phyloP scores from a whole-genome alignment of 2,329 filamentous ascomycete genomes.

The Shiraia bambusicola region DNA sequence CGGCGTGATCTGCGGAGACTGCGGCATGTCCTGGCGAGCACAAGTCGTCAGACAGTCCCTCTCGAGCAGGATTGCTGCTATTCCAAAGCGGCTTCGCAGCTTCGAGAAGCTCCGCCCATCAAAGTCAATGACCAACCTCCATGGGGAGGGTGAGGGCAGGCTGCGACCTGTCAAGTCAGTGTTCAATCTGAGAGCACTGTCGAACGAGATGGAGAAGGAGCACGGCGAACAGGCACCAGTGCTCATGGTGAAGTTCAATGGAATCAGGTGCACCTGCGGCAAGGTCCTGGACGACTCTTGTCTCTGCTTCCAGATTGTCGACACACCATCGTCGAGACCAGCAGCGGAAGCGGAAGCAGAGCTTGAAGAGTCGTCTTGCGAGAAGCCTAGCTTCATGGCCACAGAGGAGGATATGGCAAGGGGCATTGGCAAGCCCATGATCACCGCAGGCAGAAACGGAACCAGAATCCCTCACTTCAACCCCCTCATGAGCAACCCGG shows the following conservation, averaged over 20 bases:
- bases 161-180: conserved; percentile 7
- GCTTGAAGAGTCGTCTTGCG: background rate
- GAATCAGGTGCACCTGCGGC: conserved; percentile 25
- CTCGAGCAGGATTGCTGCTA: conserved; percentile 8
- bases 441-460: conserved; percentile 8
- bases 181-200: conserved; percentile 11
- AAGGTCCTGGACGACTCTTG: conserved; percentile 11
- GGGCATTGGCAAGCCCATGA: conserved; percentile 18
- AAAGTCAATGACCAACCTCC: conserved; percentile 14
- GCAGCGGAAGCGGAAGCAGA: background rate
- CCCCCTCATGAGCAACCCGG: conserved; percentile 23
- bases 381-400: conserved; percentile 5
- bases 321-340: conserved; percentile 2
- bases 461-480: conserved; percentile 7
- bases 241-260: conserved; percentile 21
- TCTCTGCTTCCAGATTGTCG: conserved; percentile 27
- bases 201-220: conserved; percentile 12
- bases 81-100: conserved; percentile 16
- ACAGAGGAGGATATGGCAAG: conserved; percentile 15
- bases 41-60: conserved; percentile 4
- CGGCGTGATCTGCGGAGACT: conserved; percentile 27
- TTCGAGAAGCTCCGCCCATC: conserved; percentile 14
- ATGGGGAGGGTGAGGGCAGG: background rate
- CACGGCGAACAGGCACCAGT: conserved; percentile 19
- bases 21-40: conserved; percentile 28